phyloP scores from a whole-genome alignment of 495 filamentous ascomycete species.

The Schizothecium vesticola region DNA sequence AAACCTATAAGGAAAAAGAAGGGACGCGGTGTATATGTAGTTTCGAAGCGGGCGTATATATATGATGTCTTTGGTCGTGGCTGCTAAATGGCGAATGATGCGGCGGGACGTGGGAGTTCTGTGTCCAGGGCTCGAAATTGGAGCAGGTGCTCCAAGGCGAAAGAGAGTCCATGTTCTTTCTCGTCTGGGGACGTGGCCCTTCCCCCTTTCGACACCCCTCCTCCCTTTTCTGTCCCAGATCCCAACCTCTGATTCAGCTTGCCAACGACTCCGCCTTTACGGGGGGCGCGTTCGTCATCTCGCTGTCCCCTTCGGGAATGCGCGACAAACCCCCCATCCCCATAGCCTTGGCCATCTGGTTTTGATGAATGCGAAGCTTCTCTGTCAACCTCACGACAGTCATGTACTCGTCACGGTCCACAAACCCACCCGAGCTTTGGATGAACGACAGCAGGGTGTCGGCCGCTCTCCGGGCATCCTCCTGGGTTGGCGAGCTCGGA shows the following conservation, averaged over 20 bases:
- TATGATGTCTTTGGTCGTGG: slow-evolving; percentile 6
- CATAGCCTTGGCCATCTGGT: slow-evolving; percentile 48
- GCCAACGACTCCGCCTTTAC: slow-evolving; percentile 15
- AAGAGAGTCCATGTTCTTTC: background rate
- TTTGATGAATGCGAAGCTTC: slow-evolving; percentile 67
- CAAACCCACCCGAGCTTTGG: slow-evolving; percentile 60
- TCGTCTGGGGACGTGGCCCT: background rate
- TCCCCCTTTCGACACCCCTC: background rate
- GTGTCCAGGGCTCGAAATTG: background rate
- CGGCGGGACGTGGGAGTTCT: slow-evolving; percentile 12
- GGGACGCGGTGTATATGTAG: slow-evolving; percentile 16
- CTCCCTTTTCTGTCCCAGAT: background rate
- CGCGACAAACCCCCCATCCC: slow-evolving; percentile 61
- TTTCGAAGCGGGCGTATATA: slow-evolving; percentile 13
- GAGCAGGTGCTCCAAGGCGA: background rate
- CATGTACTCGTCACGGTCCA: slow-evolving; percentile 78
- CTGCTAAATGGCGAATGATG: slow-evolving; percentile 2
- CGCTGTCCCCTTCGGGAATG: slow-evolving; percentile 58
- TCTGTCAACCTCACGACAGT: slow-evolving; percentile 81
- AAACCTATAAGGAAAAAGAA: slow-evolving; percentile 12
- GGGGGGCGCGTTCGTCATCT: slow-evolving; percentile 36
- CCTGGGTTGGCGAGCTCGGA: slow-evolving; percentile 71
- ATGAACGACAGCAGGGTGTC: slow-evolving; percentile 85
- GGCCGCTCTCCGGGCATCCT: slow-evolving; percentile 80
- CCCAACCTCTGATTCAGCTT: slow-evolving; percentile 14